Evolutionary conservation across 176 grass and related monocot species (phyloP).

Genomic region (Neostapfia colusana): DNA sequence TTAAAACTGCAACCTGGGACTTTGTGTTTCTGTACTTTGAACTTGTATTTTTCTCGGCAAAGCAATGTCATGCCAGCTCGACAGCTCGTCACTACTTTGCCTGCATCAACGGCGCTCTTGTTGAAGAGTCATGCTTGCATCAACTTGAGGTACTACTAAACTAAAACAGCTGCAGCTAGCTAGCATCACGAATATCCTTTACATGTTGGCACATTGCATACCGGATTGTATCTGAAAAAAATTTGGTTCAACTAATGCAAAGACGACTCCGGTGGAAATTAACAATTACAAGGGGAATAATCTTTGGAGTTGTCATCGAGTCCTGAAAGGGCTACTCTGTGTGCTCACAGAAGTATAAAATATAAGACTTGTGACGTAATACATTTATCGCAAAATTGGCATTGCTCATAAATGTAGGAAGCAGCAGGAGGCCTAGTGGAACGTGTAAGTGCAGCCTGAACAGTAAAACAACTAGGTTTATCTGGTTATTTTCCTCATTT

Average conservation of each 20-base stretch:
- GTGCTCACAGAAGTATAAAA: too few species aligned
- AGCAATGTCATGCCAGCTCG: neutral
- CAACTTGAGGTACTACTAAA: constrained; percentile 29
- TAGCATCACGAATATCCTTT: neutral
- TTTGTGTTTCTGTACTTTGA: neutral
- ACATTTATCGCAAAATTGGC: too few species aligned
- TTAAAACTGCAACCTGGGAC: constrained; percentile 6
- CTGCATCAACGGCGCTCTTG: neutral
- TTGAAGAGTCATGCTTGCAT: constrained; percentile 21
- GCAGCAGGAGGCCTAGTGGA: too few species aligned
- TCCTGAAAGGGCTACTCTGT: too few species aligned
- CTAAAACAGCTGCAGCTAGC: neutral
- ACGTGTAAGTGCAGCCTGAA: too few species aligned
- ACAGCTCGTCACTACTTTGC: neutral
- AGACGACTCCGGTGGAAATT: constrained; percentile 7
- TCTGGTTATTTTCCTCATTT: too few species aligned
- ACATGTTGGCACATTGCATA: constrained; percentile 31
- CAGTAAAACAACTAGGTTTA: too few species aligned
- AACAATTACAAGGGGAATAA: constrained; percentile 5
- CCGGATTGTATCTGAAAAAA: constrained; percentile 21
- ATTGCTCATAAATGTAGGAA: too few species aligned
- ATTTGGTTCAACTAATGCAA: constrained; percentile 22
- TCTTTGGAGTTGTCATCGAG: constrained; percentile 18
- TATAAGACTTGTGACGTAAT: too few species aligned
- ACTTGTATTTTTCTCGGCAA: neutral